Percentiles rank a stretch among this genome's conserved stretches.
Evolutionary conservation across 495 filamentous ascomycete species (phyloP).

Genomic region (Thozetella sp.): DNA sequence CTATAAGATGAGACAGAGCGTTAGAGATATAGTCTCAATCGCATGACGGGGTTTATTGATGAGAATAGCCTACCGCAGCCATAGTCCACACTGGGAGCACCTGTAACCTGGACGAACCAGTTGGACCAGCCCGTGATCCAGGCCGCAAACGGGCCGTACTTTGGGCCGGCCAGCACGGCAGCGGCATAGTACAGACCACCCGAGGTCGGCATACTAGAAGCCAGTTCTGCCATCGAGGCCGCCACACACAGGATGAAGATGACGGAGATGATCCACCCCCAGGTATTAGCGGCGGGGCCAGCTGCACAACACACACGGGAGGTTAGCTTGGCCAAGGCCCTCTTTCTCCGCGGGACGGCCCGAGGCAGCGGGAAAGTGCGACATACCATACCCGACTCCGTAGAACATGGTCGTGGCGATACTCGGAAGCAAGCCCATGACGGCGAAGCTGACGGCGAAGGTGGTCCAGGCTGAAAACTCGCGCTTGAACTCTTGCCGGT

Average conservation of each 20-base stretch:
- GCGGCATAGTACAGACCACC: slow-evolving; percentile 81
- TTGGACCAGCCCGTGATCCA: slow-evolving; percentile 80
- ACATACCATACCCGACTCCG: slow-evolving; percentile 73
- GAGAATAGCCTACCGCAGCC: slow-evolving; percentile 48
- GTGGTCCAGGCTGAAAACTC: slow-evolving; percentile 85
- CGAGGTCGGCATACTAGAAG: slow-evolving; percentile 43
- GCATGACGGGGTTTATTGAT: too few relatives aligned
- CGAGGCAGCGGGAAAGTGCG: too few relatives aligned
- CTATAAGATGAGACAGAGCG: too few relatives aligned
- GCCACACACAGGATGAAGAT: slow-evolving; percentile 71
- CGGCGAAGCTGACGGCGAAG: slow-evolving; percentile 79
- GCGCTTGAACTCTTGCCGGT: slow-evolving; percentile 81
- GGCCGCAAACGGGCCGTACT: slow-evolving; percentile 74
- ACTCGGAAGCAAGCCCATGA: slow-evolving; percentile 72
- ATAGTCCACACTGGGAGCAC: slow-evolving; percentile 61
- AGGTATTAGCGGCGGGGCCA: slow-evolving; percentile 79
- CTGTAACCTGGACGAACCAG: slow-evolving; percentile 72
- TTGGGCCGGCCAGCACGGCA: slow-evolving; percentile 76
- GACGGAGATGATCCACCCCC: slow-evolving; percentile 81
- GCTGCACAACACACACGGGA: slow-evolving; percentile 28
- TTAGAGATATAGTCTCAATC: too few relatives aligned
- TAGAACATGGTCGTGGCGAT: slow-evolving; percentile 78
- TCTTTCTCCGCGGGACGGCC: too few relatives aligned
- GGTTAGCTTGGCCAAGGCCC: too few relatives aligned
- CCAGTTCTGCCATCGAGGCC: slow-evolving; percentile 23